phyloP scores from a whole-genome alignment of 495 filamentous ascomycete species.

The Neurospora sp. region DNA sequence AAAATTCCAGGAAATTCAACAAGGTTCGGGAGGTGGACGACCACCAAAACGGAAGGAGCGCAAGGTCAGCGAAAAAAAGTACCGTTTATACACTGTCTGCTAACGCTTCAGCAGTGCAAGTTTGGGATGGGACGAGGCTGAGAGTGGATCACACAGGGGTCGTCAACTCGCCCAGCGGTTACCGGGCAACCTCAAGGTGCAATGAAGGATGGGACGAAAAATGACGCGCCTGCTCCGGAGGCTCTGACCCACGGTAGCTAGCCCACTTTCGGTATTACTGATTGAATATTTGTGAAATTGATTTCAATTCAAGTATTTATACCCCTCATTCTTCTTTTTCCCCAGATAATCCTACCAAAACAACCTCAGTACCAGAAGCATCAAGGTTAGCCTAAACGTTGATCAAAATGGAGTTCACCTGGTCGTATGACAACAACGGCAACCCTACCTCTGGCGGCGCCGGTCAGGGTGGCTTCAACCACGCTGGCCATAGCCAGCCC shows the following conservation, averaged over 20 bases:
- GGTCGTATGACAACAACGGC: no score
- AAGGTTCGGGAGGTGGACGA: neutral
- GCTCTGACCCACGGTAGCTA: neutral
- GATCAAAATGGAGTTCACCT: no score
- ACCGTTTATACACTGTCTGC: neutral
- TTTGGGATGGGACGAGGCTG: neutral
- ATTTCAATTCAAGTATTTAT: no score
- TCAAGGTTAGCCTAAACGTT: no score
- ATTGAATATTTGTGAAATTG: no score
- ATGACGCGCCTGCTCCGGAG: accelerated
- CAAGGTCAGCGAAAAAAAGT: neutral
- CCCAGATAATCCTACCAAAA: no score
- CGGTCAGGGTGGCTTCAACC: no score
- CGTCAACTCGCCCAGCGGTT: neutral
- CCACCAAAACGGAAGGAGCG: neutral
- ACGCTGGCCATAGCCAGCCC: no score
- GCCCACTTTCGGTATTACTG: neutral
- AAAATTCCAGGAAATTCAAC: neutral
- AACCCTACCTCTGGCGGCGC: no score
- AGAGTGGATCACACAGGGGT: neutral
- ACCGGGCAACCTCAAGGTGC: neutral
- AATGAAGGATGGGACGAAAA: neutral
- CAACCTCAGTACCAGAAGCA: no score
- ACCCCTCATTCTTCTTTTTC: no score
- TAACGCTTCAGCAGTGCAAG: neutral